These are phyloP conservation scores for Ascochyta pisi DNA, from an alignment of 2,329 filamentous ascomycete genomes.

Conservation along the genomic window DNA sequence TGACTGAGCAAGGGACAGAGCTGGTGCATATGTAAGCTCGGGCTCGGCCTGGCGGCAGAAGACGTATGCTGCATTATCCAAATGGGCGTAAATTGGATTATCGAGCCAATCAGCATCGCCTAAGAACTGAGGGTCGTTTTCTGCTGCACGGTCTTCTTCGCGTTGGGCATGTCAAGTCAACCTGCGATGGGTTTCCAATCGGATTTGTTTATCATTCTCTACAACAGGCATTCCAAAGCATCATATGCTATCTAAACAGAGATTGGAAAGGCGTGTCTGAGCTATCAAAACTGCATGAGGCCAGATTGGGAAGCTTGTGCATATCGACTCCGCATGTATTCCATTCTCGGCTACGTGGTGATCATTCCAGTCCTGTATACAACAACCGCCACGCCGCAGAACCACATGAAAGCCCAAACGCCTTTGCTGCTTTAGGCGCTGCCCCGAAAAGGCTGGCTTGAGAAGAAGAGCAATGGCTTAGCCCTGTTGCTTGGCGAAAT, in stretches of 20 bases:
- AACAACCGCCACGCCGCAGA: slow-evolving; percentile 29
- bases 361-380: slow-evolving; percentile 36
- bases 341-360: slow-evolving; percentile 46
- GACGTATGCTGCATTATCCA: slow-evolving; percentile 30
- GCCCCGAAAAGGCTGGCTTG: slow-evolving; percentile 7
- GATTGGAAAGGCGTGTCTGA: slow-evolving; percentile 32
- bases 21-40: slow-evolving; percentile 17
- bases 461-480: neutral
- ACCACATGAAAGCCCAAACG: slow-evolving; percentile 40
- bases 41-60: slow-evolving; percentile 30
- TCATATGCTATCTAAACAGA: neutral
- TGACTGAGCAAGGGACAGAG: slow-evolving; percentile 17
- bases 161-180: neutral
- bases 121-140: neutral
- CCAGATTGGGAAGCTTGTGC: slow-evolving; percentile 34
- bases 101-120: slow-evolving; percentile 18
- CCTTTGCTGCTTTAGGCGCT: slow-evolving; percentile 20
- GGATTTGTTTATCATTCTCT: slow-evolving; percentile 14
- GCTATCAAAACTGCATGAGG: slow-evolving; percentile 25
- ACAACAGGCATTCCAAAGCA: slow-evolving; percentile 6
- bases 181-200: neutral
- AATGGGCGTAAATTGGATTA: slow-evolving; percentile 28
- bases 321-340: slow-evolving; percentile 42
- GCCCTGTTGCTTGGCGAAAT: slow-evolving; percentile 16
- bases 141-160: neutral